Conservation (phyloP, 805 yeast species). For the Yueomyces sinensis region DNA sequence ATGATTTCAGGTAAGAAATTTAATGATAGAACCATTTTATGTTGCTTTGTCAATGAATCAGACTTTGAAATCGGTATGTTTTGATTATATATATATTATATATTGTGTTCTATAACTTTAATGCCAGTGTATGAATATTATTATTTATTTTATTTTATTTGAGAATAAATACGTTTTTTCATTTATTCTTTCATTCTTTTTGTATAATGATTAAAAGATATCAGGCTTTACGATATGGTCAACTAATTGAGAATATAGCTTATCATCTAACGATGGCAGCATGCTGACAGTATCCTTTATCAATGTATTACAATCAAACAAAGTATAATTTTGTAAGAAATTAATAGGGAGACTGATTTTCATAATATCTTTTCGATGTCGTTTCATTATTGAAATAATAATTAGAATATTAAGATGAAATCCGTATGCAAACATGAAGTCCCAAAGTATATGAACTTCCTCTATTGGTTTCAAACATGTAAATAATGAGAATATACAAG, state of each 20-base stretch:
- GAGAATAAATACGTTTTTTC: too few species aligned
- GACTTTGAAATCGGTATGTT: constrained; percentile 33
- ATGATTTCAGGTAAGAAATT: constrained; percentile 53
- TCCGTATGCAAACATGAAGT: constrained; percentile 82
- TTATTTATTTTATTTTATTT: too few species aligned
- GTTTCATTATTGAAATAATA: constrained; percentile 54
- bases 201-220: too few species aligned
- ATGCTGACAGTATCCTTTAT: constrained; percentile 32
- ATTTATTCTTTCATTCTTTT: too few species aligned
- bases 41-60: constrained; percentile 44
- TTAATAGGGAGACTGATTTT: neutral
- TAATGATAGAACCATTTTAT: constrained; percentile 55
- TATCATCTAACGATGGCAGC: constrained; percentile 57
- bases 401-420: constrained; percentile 76
- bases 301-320: neutral
- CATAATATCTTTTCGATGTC: neutral
- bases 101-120: constrained; percentile 2
- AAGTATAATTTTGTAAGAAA: neutral
- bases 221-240: constrained; percentile 17
- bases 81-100: neutral
- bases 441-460: constrained; percentile 76
- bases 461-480: constrained; percentile 80
- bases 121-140: constrained; percentile 1
- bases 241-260: constrained; percentile 32
- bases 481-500: constrained; percentile 68